A percentile compares a stretch with the other conserved stretches of the same genome.
These are phyloP conservation scores for Apium graveolens DNA, from an alignment of 129 eudicot species.

Conservation along the genomic window DNA sequence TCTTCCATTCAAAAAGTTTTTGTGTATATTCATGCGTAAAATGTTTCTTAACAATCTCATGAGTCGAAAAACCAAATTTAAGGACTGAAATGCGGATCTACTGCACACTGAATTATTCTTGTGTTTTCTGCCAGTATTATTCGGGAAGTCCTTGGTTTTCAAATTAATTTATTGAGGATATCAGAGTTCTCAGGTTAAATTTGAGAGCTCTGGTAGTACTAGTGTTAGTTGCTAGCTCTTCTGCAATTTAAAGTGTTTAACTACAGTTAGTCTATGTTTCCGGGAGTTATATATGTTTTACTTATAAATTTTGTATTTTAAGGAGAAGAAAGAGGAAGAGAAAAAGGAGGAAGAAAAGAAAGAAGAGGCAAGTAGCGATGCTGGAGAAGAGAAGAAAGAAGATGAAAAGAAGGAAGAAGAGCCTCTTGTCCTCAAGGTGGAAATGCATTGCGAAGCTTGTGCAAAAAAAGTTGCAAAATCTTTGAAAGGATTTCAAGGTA, in stretches of 20 bases:
- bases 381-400: conserved; percentile 15
- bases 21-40: no score
- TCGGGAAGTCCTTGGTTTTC: not conserved
- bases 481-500: conserved; percentile 66
- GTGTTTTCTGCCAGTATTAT: not conserved
- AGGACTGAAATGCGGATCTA: not conserved
- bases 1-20: no score
- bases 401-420: conserved; percentile 25
- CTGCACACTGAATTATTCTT: not conserved
- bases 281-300: not conserved
- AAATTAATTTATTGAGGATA: no score
- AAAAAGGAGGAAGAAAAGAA: conserved; percentile 7
- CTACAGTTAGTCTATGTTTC: not conserved
- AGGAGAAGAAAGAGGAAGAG: not conserved
- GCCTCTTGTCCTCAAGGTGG: conserved; percentile 52
- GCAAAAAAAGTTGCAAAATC: conserved; percentile 76
- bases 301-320: not conserved
- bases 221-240: not conserved
- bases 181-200: not conserved
- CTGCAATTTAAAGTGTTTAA: not conserved
- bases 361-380: conserved; percentile 12
- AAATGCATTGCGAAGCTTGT: conserved; percentile 91
- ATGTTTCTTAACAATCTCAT: not conserved
- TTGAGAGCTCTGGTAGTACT: no score
- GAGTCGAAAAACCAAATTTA: not conserved